A percentile compares a stretch with the other conserved stretches of the same genome.
Conservation (phyloP, 257 asterid genomes). For the Salvia splendens region DNA sequence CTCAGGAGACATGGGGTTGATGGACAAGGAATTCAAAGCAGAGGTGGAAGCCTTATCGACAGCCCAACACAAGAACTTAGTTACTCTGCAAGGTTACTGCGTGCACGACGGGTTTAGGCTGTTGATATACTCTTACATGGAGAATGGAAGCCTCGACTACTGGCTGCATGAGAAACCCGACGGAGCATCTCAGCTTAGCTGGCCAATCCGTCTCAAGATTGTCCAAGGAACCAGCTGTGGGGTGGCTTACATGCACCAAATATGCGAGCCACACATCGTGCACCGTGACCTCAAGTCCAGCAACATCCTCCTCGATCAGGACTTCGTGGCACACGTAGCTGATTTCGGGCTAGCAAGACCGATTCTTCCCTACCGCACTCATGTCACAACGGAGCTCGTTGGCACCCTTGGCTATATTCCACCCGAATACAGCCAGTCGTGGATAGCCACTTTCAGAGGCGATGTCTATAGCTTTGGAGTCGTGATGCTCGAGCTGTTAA, state of each 20-base stretch:
- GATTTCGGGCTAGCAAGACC: conserved; percentile 89
- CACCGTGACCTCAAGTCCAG: conserved; percentile 96
- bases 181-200: conserved; percentile 74
- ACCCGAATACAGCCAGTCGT: conserved; percentile 94
- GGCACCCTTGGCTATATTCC: conserved; percentile 98
- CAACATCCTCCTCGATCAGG: conserved; percentile 82
- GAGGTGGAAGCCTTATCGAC: conserved; percentile 93
- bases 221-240: conserved; percentile 80
- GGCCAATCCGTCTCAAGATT: conserved; percentile 79
- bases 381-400: conserved; percentile 91
- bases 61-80: conserved; percentile 89
- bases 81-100: conserved; percentile 86
- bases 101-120: conserved; percentile 81
- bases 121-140: conserved; percentile 87
- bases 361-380: conserved; percentile 86
- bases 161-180: conserved; percentile 93
- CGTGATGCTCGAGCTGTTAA: conserved; percentile 80
- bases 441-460: conserved; percentile 95
- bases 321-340: conserved; percentile 89
- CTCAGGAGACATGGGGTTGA: conserved; percentile 90
- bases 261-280: conserved; percentile 91
- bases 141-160: conserved; percentile 90
- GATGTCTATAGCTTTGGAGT: conserved; percentile 94
- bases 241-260: conserved; percentile 90
- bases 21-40: conserved; percentile 97